Evolutionary conservation across 2,329 filamentous ascomycete species (phyloP), one percentile per base, ranked within the genome.

Genomic region (Cladophialophora carrionii): DNA sequence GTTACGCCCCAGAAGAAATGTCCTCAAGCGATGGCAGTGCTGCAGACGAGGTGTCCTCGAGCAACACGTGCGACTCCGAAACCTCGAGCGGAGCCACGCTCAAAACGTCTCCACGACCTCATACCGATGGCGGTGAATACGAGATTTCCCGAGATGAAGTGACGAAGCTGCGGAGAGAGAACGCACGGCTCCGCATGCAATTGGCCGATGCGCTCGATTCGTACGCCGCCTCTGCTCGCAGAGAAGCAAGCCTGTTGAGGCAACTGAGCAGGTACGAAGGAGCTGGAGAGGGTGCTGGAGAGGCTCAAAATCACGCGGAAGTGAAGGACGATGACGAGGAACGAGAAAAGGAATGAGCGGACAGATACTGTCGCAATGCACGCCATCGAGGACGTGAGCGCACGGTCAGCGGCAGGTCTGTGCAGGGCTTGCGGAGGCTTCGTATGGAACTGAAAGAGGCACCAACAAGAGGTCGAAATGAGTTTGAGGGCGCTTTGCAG

Each of bases 231-330:
- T 9, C n/a, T 4, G n/a, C 31, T 29, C 20, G 14, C 20, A 31
- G 29, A 3, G 52, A 65, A 29, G 62, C 56, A 2, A 48, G 20
- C 6, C 34, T 63, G 61, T 10, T 59, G 48, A 46, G 24, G 9
- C n/a, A 26, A 20, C 22, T 51, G 48, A 51, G 22, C 48, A 26
- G 24, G 48, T 29, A 51, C 48, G 22, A 49, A 29, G 24, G 41
- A 24, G 24, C 34, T 49, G 4, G 26, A 57, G n/a, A 10, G 31
- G 26, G 31, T 49, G 37, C 24, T n/a, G 26, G 46, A 46, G 43
- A 22, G 3, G 9, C 6, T 8, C 5, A 31, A 49, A 31, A 17
- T 12, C 3, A 22, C 31, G 57, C 7, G n/a, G 14, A 41, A 43
- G 57, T 34, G 46, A 37, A 37, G 17, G 57, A 41, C 7, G 26